Conservation (phyloP, 257 asterid species). For the Linaria vulgaris region DNA sequence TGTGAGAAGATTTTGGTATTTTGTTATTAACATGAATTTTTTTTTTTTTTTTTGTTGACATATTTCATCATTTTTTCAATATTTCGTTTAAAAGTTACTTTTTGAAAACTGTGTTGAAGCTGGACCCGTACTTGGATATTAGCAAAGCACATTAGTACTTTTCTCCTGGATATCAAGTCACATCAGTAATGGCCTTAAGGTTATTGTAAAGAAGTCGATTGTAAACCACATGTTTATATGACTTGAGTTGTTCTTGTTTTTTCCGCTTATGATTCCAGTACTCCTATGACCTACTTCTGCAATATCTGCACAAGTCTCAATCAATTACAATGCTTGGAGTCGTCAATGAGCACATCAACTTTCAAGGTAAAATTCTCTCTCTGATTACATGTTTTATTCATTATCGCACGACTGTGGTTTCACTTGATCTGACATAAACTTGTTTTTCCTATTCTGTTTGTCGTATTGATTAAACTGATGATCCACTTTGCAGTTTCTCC, state of each 20-base stretch:
- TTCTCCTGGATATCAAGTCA: no score
- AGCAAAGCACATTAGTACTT: neutral
- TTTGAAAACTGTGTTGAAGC: neutral
- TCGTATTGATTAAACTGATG: slow-evolving; percentile 17
- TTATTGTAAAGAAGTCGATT: neutral
- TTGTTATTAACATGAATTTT: neutral
- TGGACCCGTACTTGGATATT: neutral
- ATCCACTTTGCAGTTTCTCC: slow-evolving; percentile 70
- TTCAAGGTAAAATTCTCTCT: slow-evolving; percentile 58
- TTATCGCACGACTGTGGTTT: slow-evolving; percentile 6
- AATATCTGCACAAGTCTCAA: slow-evolving; percentile 84
- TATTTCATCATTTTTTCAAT: neutral
- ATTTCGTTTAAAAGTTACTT: neutral
- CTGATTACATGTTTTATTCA: slow-evolving; percentile 3
- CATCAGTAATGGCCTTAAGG: neutral
- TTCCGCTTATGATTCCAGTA: slow-evolving; percentile 48
- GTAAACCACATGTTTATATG: slow-evolving; percentile 7
- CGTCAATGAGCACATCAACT: slow-evolving; percentile 92
- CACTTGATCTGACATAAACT: slow-evolving; percentile 7
- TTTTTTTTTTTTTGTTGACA: slow-evolving; percentile 1
- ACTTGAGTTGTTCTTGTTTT: slow-evolving; percentile 26
- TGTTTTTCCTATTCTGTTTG: slow-evolving; percentile 10
- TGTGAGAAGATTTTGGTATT: neutral
- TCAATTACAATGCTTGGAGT: slow-evolving; percentile 90
- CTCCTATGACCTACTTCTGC: slow-evolving; percentile 86